Conservation (phyloP, 2,329 filamentous ascomycete species). For the Neonectria neomacrospora region DNA sequence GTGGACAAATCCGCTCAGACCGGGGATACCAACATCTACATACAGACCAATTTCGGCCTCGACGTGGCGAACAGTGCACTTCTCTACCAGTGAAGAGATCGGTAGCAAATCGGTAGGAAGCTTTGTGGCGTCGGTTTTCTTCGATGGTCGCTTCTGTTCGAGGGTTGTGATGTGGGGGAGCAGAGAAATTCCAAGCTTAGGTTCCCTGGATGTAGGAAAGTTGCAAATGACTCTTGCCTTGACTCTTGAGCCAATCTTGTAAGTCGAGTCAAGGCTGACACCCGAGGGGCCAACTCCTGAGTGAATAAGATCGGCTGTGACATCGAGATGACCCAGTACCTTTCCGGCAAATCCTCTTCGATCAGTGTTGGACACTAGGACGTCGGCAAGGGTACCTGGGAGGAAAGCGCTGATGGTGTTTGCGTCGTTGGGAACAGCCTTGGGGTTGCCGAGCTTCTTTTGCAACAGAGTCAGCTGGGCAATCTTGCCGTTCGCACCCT, state of each 20-base stretch:
- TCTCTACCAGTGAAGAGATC: constrained; percentile 79
- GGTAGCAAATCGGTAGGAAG: constrained; percentile 70
- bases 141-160: constrained; percentile 53
- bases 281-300: constrained; percentile 79
- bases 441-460: constrained; percentile 73
- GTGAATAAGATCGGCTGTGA: constrained; percentile 90
- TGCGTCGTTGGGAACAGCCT: constrained; percentile 76
- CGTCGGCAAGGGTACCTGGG: constrained; percentile 89
- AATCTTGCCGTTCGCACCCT: constrained; percentile 82
- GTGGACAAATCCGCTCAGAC: constrained; percentile 88
- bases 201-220: constrained; percentile 80
- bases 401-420: constrained; percentile 91
- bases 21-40: constrained; percentile 71
- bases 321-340: constrained; percentile 90
- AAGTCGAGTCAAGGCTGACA: constrained; percentile 78
- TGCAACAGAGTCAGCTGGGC: constrained; percentile 84
- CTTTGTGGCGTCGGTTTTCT: constrained; percentile 52
- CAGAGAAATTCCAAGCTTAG: constrained; percentile 88
- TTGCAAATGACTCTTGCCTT: constrained; percentile 90
- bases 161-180: constrained; percentile 85
- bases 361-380: constrained; percentile 82
- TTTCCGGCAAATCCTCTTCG: constrained; percentile 85
- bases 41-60: constrained; percentile 85
- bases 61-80: constrained; percentile 82
- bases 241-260: constrained; percentile 84